Percentiles rank a stretch among this genome's conserved stretches.
Conservation (phyloP, 2,329 filamentous ascomycete species). For the Zasmidium citrigriseum region DNA sequence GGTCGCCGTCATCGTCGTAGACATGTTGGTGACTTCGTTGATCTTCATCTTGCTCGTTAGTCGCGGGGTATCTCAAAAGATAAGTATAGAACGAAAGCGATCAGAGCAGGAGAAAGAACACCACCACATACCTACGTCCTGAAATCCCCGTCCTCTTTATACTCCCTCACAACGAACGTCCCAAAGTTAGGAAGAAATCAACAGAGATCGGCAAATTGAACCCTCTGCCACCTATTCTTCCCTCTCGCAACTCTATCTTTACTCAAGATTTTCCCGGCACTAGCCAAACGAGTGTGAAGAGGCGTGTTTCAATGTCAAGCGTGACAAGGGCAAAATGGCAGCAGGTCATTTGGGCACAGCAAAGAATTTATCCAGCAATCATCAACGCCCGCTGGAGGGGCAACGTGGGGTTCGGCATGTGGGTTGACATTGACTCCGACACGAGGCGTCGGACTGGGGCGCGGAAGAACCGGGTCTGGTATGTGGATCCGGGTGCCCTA, state of each 20-base stretch:
- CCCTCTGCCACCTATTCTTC: not conserved
- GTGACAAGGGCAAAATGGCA: not conserved
- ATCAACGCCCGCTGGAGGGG: not conserved
- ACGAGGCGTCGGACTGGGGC: not conserved
- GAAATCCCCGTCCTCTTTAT: not conserved
- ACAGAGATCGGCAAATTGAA: not conserved
- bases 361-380: not conserved
- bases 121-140: not conserved
- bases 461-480: not conserved
- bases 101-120: not conserved
- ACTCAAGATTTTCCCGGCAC: not conserved
- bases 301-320: not conserved
- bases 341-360: not conserved
- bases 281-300: not conserved
- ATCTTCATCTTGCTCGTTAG: constrained; percentile 2
- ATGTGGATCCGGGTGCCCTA: not conserved
- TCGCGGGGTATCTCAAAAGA: no score
- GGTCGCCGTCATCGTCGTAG: constrained; percentile 14
- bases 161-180: not conserved
- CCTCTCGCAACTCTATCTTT: not conserved
- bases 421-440: not conserved
- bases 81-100: no score
- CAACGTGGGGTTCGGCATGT: not conserved
- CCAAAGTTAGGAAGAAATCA: not conserved
- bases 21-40: constrained; percentile 15